Evolutionary conservation across 108 stramenopile genomes (phyloP), one percentile per base, ranked within the genome.

Genomic region (Nannochloropsis gaditana): DNA sequence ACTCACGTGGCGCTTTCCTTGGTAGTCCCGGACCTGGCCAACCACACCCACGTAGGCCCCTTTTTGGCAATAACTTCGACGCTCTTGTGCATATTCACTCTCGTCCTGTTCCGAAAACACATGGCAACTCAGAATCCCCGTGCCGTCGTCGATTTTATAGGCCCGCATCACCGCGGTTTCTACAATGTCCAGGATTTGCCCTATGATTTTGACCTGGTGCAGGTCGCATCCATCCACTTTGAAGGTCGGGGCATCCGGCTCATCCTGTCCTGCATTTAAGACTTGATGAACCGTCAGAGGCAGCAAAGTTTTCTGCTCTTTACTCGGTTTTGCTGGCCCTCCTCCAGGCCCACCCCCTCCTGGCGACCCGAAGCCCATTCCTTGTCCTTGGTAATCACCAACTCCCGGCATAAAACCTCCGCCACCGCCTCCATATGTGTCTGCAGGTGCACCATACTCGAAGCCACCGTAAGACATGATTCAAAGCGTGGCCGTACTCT

Each of bases 11-110:
- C 43, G 15, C 82, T 44, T 15, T 5, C 82, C 43, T 21, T 82
- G 44, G 82, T 82, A 82, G n/a, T 44, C 82, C 82, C 82, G 15
- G n/a, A 82, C 3, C 82, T 44, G 43, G 82, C 82, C 44, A 15
- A 43, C 43, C 82, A 82, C 44, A 82, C 44, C 17, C 5, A 44
- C 21, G 9, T 82, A 43, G 21, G 44, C 17, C 17, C 44, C 43
- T 43, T 82, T 82, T 19, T 44, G 43, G 9, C 44, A 44, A 21
- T 82, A 44, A 21, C 44, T 82, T 21, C 43, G 44, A 19, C 43
- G 44, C 21, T 82, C 82, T 19, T 44, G 82, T 8, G 82, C 82
- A 9, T 82, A 43, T 9, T 82, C 82, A 15, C 17, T 43, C 43
- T 82, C 82, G 6, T 73, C 59, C n/a, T 73, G 59, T n/a, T 73